Conservation (phyloP, 129 eudicot species). For the Glebionis coronaria region DNA sequence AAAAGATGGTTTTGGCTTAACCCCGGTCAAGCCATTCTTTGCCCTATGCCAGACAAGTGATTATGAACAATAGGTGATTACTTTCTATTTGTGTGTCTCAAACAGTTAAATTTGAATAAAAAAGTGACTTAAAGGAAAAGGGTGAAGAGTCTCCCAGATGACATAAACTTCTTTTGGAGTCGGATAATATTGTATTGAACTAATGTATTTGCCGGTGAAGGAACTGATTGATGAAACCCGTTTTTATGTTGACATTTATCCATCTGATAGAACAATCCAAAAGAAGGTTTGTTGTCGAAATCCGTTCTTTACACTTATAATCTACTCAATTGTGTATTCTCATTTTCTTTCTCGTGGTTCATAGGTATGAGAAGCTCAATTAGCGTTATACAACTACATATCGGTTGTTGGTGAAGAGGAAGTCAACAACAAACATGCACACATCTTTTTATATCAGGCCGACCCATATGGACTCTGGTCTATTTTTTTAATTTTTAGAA, state of each 20-base stretch:
- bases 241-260: slow-evolving; percentile 75
- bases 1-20: slow-evolving; percentile 99
- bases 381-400: slow-evolving; percentile 88
- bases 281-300: slow-evolving; percentile 57
- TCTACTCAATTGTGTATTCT: neutral
- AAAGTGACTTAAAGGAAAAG: too few relatives aligned
- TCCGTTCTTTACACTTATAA: neutral
- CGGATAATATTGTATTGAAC: too few relatives aligned
- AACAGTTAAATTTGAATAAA: too few relatives aligned
- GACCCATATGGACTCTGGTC: neutral
- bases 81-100: neutral
- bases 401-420: slow-evolving; percentile 93
- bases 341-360: neutral
- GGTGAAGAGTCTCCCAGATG: too few relatives aligned
- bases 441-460: neutral
- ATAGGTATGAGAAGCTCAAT: slow-evolving; percentile 89
- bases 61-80: slow-evolving; percentile 69
- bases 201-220: slow-evolving; percentile 42
- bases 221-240: slow-evolving; percentile 73
- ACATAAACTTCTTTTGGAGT: too few relatives aligned
- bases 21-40: slow-evolving; percentile 93
- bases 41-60: slow-evolving; percentile 83
- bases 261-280: slow-evolving; percentile 68
- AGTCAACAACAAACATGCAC: slow-evolving; percentile 59
- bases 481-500: too few relatives aligned